Conservation (phyloP, 2,329 filamentous ascomycete genomes). For the Rutstroemia sp. region DNA sequence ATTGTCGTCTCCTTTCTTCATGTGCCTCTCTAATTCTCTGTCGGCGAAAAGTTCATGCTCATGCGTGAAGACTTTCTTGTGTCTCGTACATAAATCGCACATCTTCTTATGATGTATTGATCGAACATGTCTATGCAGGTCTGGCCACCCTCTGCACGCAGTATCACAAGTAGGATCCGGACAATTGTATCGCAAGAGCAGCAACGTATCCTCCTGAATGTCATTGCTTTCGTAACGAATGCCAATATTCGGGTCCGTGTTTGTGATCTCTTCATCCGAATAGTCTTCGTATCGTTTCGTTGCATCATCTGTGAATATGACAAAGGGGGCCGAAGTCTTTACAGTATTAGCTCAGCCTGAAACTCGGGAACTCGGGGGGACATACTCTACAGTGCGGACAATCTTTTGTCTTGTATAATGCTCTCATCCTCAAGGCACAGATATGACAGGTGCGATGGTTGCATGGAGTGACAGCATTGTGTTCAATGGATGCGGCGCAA, state of each 20-base stretch:
- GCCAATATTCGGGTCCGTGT: conserved; percentile 76
- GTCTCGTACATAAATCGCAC: conserved; percentile 84
- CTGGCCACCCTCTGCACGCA: conserved; percentile 74
- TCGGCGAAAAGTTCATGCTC: conserved; percentile 89
- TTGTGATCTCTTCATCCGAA: conserved; percentile 61
- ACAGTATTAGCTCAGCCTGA: conserved; percentile 33
- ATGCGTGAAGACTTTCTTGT: conserved; percentile 98
- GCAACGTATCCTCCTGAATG: conserved; percentile 83
- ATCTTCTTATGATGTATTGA: conserved; percentile 77
- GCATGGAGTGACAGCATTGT: conserved; percentile 85
- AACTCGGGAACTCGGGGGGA: conserved; percentile 15
- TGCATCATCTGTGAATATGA: conserved; percentile 85
- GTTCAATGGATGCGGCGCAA: conserved; percentile 82
- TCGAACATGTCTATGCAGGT: conserved; percentile 75
- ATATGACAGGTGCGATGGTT: conserved; percentile 97
- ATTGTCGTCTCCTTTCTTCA: conserved; percentile 83
- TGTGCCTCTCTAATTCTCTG: conserved; percentile 76
- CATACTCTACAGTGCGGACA: conserved; percentile 91
- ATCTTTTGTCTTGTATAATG: conserved; percentile 91
- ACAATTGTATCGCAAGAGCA: conserved; percentile 90
- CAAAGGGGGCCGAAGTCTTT: conserved; percentile 63
- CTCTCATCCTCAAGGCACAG: conserved; percentile 82
- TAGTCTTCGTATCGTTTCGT: conserved; percentile 85
- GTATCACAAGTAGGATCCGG: conserved; percentile 79
- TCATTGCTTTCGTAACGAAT: conserved; percentile 85